phyloP scores from a whole-genome alignment of 495 filamentous ascomycete genomes.

The Annulohypoxylon maeteangense region DNA sequence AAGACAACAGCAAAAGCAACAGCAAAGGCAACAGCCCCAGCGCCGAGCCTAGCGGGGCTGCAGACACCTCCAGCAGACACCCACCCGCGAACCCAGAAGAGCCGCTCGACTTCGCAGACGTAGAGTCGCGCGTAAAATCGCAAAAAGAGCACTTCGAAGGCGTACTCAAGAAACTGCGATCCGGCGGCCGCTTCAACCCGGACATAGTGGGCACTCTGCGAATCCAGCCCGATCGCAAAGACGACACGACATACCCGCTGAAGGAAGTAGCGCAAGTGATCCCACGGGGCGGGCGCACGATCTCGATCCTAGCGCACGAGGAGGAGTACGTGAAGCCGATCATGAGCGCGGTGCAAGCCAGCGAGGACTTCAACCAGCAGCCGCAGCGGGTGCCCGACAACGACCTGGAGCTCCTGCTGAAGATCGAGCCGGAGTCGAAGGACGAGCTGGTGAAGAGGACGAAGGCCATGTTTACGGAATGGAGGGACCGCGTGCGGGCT shows the following conservation, averaged over 20 bases:
- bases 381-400: conserved; percentile 76
- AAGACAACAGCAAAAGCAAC: not conserved
- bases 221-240: conserved; percentile 62
- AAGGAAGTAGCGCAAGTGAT: conserved; percentile 81
- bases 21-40: not conserved
- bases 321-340: conserved; percentile 75
- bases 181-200: conserved; percentile 73
- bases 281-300: conserved; percentile 70
- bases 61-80: conserved; percentile 36
- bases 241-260: conserved; percentile 64
- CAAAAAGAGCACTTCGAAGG: conserved; percentile 67
- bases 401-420: conserved; percentile 74
- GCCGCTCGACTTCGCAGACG: conserved; percentile 73
- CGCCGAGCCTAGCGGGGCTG: not conserved
- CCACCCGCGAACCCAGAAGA: conserved; percentile 56
- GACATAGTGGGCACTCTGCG: conserved; percentile 71
- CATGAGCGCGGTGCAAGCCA: conserved; percentile 73
- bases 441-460: conserved; percentile 69
- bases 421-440: conserved; percentile 70
- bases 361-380: conserved; percentile 72
- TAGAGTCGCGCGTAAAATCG: conserved; percentile 68
- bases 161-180: conserved; percentile 69
- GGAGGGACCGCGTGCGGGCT: conserved; percentile 67
- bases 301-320: conserved; percentile 69
- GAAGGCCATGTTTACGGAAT: conserved; percentile 66